Evolutionary conservation across 2,329 filamentous ascomycete genomes (phyloP), one percentile per base, ranked within the genome.

Genomic region (Hortaea werneckii): DNA sequence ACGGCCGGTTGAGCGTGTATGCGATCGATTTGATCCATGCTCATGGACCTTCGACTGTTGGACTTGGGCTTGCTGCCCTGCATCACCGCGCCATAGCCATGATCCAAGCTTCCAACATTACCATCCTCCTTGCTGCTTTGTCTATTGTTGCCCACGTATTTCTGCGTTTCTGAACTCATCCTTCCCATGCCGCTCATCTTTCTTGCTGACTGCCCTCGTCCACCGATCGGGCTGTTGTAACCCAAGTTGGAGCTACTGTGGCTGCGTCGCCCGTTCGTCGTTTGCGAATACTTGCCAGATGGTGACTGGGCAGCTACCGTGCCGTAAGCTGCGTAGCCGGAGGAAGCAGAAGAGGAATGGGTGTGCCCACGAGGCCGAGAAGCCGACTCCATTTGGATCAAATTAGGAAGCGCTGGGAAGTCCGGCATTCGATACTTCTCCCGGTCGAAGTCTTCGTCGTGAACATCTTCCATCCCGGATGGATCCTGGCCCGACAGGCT

Each of bases 171-270:
- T 9, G 53, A 51, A 43, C 55, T 57, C 11, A 35, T 48, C 37
- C 53, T 45, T 11, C 40, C 48, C 26, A 45, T 43, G 41, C 48
- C 50, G 46, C 46, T 52, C 13, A 40, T 13, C 44, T 41, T 55
- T 38, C 44, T 42, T 37, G 47, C 40, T 8, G 46, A 26, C 30
- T 52, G 50, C 20, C 47, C 42, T 42, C 47, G 48, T 30, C 43
- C 41, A 5, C 44, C 43, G 34, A 54, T 44, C 29, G 40, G 53
- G 41, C 46, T 50, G 10, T 48, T 44, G 29, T 49, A 45, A 34
- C 48, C 48, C 56, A 83, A 82, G 60, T 82, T 85, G 32, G 84
- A 86, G 62, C 82, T 85, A 70, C 85, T 90, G 62, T 88, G 87
- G 67, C 86, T 92, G 48, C 85, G 78, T 48, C 82, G 78, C 10